phyloP scores from a whole-genome alignment of 106 monocot genomes.

The Gastrodia elata region DNA sequence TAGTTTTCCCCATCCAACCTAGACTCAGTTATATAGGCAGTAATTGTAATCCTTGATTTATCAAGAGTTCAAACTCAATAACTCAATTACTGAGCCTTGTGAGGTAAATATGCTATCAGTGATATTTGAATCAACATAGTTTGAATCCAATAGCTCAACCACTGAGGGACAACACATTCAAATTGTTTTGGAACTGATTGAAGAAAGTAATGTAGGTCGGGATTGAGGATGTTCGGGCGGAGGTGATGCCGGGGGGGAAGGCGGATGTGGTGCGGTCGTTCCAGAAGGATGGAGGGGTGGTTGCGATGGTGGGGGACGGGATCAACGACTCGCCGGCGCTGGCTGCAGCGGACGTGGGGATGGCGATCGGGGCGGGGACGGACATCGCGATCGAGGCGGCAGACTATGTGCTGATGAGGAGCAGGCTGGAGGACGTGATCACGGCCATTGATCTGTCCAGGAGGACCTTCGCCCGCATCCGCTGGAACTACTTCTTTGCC shows the following conservation, averaged over 20 bases:
- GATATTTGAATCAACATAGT: too few relatives aligned
- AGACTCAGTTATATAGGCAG: too few relatives aligned
- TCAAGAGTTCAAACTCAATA: not conserved
- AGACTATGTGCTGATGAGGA: constrained; percentile 81
- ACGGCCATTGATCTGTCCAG: constrained; percentile 92
- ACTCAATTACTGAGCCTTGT: not conserved
- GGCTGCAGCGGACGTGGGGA: constrained; percentile 80
- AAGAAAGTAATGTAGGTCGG: constrained; percentile 43
- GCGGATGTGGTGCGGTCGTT: constrained; percentile 53
- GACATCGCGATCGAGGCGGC: constrained; percentile 94
- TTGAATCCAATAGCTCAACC: too few relatives aligned
- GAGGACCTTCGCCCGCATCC: constrained; percentile 74
- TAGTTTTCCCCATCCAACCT: too few relatives aligned
- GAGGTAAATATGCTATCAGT: too few relatives aligned
- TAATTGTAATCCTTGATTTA: not conserved
- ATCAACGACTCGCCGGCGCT: constrained; percentile 96
- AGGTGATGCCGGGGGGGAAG: constrained; percentile 88
- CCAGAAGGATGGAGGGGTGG: constrained; percentile 53
- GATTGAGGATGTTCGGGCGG: constrained; percentile 80
- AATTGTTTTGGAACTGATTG: too few relatives aligned
- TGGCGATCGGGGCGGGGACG: constrained; percentile 90
- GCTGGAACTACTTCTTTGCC: constrained; percentile 85
- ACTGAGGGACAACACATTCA: too few relatives aligned
- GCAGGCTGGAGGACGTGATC: constrained; percentile 84
- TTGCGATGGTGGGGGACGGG: constrained; percentile 96